These are phyloP conservation scores for Aspergillus egyptiacus DNA, from an alignment of 495 filamentous ascomycete genomes.

Conservation along the genomic window DNA sequence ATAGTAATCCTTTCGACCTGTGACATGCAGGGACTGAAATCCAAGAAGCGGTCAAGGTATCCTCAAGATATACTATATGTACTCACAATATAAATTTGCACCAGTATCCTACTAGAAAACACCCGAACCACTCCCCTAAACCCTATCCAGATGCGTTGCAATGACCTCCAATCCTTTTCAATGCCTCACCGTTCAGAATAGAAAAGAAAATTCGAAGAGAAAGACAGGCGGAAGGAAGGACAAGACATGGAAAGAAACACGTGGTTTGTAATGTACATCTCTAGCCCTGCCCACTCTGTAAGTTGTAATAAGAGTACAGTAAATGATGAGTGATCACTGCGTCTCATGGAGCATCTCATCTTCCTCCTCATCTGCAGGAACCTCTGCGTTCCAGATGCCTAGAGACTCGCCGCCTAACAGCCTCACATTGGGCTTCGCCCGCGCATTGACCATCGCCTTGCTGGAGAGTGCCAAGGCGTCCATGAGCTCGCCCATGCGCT, in stretches of 20 bases:
- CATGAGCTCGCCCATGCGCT: constrained; percentile 72
- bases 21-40: too few relatives aligned
- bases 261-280: constrained; percentile 17
- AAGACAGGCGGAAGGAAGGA: neutral
- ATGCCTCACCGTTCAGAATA: neutral
- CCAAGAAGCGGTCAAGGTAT: neutral
- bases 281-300: neutral
- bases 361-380: constrained; percentile 27
- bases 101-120: neutral
- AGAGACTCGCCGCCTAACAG: constrained; percentile 36
- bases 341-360: constrained; percentile 7
- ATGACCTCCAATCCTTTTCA: too few relatives aligned
- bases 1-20: too few relatives aligned
- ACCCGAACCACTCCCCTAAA: neutral
- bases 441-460: constrained; percentile 62
- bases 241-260: neutral
- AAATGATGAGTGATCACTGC: constrained; percentile 2
- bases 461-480: constrained; percentile 66
- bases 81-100: neutral
- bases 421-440: constrained; percentile 27
- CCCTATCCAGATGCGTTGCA: neutral
- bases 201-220: neutral
- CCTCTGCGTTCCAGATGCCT: constrained; percentile 43
- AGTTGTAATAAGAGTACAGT: neutral
- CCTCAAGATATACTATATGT: too few relatives aligned